These are phyloP conservation scores for Cryptococcus hybrid DNA, from an alignment of 1,284 basidiomycete species.

Conservation along the genomic window DNA sequence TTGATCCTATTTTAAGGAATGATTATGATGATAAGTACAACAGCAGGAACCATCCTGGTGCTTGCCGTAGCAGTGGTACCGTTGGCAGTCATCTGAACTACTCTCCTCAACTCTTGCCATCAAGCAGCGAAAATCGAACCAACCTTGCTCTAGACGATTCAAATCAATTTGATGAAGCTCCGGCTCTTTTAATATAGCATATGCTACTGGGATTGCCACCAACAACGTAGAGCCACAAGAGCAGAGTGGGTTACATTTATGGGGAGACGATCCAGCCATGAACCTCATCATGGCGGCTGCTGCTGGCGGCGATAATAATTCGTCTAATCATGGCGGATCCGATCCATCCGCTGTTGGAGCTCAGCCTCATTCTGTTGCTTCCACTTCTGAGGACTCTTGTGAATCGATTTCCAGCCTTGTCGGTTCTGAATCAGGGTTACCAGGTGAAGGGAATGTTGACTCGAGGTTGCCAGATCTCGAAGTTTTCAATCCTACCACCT, in stretches of 20 bases:
- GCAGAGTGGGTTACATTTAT: constrained; percentile 22
- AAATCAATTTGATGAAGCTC: constrained; percentile 49
- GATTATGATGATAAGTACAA: constrained; percentile 25
- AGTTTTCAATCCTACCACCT: constrained; percentile 5
- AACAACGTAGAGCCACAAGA: constrained; percentile 3
- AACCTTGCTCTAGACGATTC: constrained; percentile 35
- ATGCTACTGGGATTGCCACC: constrained; percentile 35
- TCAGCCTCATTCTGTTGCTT: too few relatives aligned
- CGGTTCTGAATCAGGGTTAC: neutral
- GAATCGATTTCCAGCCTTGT: neutral
- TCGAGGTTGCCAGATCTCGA: constrained; percentile 2
- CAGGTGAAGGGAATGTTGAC: constrained; percentile 1
- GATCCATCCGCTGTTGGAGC: constrained; percentile 40
- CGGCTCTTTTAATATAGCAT: constrained; percentile 48
- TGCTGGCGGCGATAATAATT: constrained; percentile 34
- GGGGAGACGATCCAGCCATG: constrained; percentile 28
- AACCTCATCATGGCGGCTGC: constrained; percentile 30
- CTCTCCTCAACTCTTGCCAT: constrained; percentile 39
- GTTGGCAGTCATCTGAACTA: constrained; percentile 27
- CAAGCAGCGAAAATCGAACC: constrained; percentile 31
- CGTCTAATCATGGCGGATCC: constrained; percentile 46
- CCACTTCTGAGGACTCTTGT: too few relatives aligned
- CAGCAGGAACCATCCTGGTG: constrained; percentile 16
- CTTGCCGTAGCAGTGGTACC: constrained; percentile 27
- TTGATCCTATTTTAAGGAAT: constrained; percentile 5